These are phyloP conservation scores for Beauveria scarabaeidicola DNA, from an alignment of 2,329 filamentous ascomycete species.

Conservation along the genomic window DNA sequence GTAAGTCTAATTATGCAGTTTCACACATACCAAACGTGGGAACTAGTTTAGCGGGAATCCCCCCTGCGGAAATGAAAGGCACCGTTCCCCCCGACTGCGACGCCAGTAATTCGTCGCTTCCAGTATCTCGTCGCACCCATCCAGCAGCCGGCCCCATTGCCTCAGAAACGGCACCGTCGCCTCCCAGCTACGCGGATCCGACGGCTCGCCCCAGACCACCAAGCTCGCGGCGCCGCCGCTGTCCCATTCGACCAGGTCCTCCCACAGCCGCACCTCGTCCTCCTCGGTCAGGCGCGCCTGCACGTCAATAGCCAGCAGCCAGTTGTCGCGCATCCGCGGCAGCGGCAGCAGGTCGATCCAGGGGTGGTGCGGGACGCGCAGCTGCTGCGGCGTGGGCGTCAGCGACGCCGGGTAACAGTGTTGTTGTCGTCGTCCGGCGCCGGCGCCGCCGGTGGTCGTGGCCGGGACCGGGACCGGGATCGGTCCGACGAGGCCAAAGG, in stretches of 20 bases:
- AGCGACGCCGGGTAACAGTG: neutral
- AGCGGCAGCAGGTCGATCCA: conserved; percentile 30
- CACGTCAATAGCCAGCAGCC: conserved; percentile 15
- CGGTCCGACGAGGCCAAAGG: neutral
- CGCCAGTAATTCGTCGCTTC: conserved; percentile 28
- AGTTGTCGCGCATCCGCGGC: conserved; percentile 25
- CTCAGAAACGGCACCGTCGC: conserved; percentile 33
- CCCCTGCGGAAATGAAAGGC: neutral
- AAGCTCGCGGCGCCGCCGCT: neutral
- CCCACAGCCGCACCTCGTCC: neutral
- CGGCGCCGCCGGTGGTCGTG: neutral
- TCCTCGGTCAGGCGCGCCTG: neutral
- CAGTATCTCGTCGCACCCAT: conserved; percentile 28
- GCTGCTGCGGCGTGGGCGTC: conserved; percentile 9
- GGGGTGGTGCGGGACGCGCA: conserved; percentile 21
- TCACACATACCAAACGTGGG: no score
- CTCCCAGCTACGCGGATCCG: conserved; percentile 38
- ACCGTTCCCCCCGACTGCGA: neutral
- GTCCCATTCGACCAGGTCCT: neutral
- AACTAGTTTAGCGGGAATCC: no score
- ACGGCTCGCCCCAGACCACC: conserved; percentile 41
- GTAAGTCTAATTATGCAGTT: no score
- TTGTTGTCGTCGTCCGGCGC: neutral
- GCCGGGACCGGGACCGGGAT: no score
- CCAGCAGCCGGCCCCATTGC: conserved; percentile 34